Base-by-base conservation (phyloP, 768 basidiomycete genomes). In the Kwoniella mangroviensis region DNA sequence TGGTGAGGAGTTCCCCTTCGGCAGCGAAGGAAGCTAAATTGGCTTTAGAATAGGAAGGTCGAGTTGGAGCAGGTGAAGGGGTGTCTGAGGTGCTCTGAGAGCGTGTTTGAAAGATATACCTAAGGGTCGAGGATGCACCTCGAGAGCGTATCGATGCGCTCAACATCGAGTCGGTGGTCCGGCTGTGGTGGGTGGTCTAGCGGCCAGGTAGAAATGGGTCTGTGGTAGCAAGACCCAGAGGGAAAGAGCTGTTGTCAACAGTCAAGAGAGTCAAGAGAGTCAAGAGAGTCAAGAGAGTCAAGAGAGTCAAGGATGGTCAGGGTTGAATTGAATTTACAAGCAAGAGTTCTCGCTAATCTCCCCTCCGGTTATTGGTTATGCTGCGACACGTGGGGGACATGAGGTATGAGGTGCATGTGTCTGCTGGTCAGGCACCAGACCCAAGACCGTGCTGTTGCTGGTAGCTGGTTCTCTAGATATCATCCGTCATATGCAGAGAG, bases 1-100 rank as follows among this genome's bases (percentile, higher is more conserved):
- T 43, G 4, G 65, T 66, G 15, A 68, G 52, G 22, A 68, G 67
- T 11, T 68, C 67, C 17, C 67, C 59, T n/a, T 61, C 67, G 13
- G 59, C 59, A 26, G 67, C 67, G 22, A 68, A 62, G 43, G 67
- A 45, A 15, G 67, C 67, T 26, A 68, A 19, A 1, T 68, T 53
- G 4, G 49, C 59, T 42, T 60, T 13, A 12, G 67, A 61, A n/a
- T 41, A 61, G 2, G 49, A 41, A 15, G 67, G 41, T 22, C 55
- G 34, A 21, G 40, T 19, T 19, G 53, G 28, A 43, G 55, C 28
- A 24, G 42, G 34, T 7, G 65, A 43, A 34, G 64, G 54, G 41
- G 34, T 42, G 19, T 55, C 54, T 24, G 64, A 65, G 28, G 53
- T 65, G 42, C 53, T 65, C 26, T 63, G 62, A 13, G 43, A 22